These are phyloP conservation scores for Penicillium nordicum DNA, from an alignment of 2,329 filamentous ascomycete species.

Conservation along the genomic window DNA sequence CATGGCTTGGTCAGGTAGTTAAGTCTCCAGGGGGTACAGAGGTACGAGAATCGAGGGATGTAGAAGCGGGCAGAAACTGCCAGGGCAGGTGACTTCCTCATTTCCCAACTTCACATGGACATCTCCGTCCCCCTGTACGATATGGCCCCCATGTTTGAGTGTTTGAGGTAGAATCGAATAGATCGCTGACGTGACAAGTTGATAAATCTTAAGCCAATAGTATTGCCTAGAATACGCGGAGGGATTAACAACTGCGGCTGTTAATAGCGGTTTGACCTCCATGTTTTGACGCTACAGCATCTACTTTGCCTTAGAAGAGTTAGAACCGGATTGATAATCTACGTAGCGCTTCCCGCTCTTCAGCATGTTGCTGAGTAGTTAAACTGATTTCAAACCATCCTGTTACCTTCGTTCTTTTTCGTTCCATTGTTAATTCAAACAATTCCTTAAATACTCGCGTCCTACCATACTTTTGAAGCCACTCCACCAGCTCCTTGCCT, in stretches of 20 bases:
- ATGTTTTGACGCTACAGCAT: neutral
- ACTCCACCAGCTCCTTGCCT: no score
- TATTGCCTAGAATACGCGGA: neutral
- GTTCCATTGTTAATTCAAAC: no score
- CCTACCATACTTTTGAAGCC: no score
- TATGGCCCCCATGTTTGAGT: neutral
- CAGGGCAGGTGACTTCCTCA: neutral
- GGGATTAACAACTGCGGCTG: neutral
- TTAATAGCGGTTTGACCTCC: no score
- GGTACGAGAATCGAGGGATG: no score
- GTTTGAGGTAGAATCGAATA: neutral
- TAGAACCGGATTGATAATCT: neutral
- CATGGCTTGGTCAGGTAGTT: constrained; percentile 18
- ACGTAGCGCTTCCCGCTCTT: neutral
- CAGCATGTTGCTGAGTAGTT: no score
- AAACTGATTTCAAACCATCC: no score
- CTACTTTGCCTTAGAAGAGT: neutral
- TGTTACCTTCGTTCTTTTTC: no score
- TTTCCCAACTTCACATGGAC: neutral
- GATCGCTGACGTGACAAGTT: neutral
- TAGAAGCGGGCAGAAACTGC: neutral
- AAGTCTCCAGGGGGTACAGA: no score
- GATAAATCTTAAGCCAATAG: neutral
- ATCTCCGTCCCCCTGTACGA: neutral
- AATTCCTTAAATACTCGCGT: no score